These are phyloP conservation scores for Akebia trifoliata DNA, from an alignment of 164 flowering plant genomes.

Conservation along the genomic window DNA sequence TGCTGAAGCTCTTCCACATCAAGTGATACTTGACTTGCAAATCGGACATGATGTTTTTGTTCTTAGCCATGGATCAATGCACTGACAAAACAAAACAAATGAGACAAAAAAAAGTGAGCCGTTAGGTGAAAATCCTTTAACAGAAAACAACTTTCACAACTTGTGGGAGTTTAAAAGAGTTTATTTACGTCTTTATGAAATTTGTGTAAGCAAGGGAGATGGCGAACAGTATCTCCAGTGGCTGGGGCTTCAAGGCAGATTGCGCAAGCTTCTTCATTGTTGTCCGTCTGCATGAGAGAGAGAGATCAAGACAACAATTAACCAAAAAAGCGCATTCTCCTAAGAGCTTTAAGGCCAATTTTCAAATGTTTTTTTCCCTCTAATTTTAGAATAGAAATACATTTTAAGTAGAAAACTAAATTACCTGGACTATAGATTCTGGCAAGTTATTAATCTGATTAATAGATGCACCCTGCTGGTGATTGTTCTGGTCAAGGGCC, in stretches of 20 bases:
- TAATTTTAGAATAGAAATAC: background rate
- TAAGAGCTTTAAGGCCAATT: too few species aligned
- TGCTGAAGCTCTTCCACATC: conserved; percentile 14
- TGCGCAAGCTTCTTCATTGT: conserved; percentile 70
- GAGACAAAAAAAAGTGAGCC: background rate
- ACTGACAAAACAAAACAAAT: conserved; percentile 44
- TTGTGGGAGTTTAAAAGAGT: background rate
- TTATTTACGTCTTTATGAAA: conserved; percentile 88
- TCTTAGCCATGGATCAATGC: conserved; percentile 92
- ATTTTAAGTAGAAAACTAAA: background rate
- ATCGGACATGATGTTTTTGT: conserved; percentile 81
- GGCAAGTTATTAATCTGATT: conserved; percentile 74
- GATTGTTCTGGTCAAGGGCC: conserved; percentile 82
- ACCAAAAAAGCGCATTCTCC: background rate
- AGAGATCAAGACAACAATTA: background rate
- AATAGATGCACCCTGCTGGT: conserved; percentile 61
- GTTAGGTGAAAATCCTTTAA: background rate
- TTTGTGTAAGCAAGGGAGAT: conserved; percentile 94
- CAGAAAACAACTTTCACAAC: background rate
- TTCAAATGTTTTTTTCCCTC: background rate
- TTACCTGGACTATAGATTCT: conserved; percentile 71
- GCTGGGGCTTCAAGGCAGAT: conserved; percentile 83
- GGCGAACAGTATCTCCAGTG: conserved; percentile 75
- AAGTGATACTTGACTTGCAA: conserved; percentile 77
- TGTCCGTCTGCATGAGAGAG: conserved; percentile 39